These are phyloP conservation scores for Sporothrix globosa DNA, from an alignment of 2,329 filamentous ascomycete genomes.

Conservation along the genomic window DNA sequence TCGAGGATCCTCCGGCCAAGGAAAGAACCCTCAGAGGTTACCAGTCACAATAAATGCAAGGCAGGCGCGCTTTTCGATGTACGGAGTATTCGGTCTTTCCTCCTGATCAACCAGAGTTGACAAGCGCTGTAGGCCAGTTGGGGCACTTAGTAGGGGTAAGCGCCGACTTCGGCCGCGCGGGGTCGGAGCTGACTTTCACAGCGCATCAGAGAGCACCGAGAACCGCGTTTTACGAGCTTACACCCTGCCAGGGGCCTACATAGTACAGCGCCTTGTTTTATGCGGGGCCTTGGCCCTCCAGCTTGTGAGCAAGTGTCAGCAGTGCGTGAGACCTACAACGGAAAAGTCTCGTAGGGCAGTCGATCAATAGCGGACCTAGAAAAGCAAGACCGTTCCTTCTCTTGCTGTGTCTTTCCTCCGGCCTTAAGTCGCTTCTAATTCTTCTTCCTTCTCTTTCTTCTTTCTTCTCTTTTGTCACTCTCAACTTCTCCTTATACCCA, in stretches of 20 bases:
- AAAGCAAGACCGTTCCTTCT: constrained; percentile 14
- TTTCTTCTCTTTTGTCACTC: not conserved
- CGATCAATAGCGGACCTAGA: not conserved
- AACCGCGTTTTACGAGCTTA: not conserved
- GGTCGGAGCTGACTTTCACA: constrained; percentile 27
- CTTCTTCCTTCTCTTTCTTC: not conserved
- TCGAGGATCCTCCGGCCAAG: not conserved
- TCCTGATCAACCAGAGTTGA: not conserved
- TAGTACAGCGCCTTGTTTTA: constrained; percentile 7
- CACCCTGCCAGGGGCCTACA: not conserved
- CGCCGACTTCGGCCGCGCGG: constrained; percentile 35
- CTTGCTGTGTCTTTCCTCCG: constrained; percentile 12
- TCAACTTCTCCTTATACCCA: not conserved
- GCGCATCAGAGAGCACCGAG: constrained; percentile 1
- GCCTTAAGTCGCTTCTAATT: not conserved
- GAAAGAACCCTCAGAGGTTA: not conserved
- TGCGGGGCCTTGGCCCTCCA: constrained; percentile 12
- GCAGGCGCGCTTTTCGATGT: not conserved
- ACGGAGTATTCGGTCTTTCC: not conserved
- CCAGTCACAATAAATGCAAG: not conserved
- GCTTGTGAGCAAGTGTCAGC: not conserved
- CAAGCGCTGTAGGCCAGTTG: not conserved
- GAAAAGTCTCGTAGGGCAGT: constrained; percentile 19
- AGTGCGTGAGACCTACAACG: not conserved
- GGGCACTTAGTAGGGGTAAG: not conserved